Base-by-base conservation (phyloP, 2,329 filamentous ascomycete genomes). In the Microdochium nivale region DNA sequence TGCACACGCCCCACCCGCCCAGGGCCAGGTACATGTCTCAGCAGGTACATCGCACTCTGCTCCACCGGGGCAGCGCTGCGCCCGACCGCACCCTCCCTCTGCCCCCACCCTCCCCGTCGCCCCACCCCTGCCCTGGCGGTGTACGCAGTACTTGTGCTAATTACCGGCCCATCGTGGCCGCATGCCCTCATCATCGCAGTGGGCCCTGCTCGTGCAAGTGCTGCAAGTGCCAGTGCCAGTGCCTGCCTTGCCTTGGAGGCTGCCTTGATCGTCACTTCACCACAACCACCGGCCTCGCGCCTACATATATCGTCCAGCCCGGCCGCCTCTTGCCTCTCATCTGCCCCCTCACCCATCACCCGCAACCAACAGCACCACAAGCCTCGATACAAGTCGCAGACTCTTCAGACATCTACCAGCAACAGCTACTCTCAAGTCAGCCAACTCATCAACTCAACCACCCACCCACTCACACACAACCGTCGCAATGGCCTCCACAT, bases 401-500 rank as follows among this genome's bases (percentile, higher is more conserved):
- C 23, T 4, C 40, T 23, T 23, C 40, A 9, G 19, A 5, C 40
- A 23, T 19, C 40, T 7, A 23, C 21, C 40, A 16, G 2, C 32
- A 49, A 47, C 49, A 47, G 47, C 37, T 7, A 47, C 37, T n/a
- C 48, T 50, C 25, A 25, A 25, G 35, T 19, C 16, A 8, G 25
- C 10, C 35, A 40, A 19, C 30, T 23, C 11, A 51, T 44, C 35
- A 44, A 46, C 14, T 7, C 25, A 21, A 13, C 7, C 11, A 25
- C n/a, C 46, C 25, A 49, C 47, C 54, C 52, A 43, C 46, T 49
- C 25, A 51, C 21, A 56, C 50, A 56, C 50, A 54, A 60, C 55
- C 55, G 56, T 58, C 58, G 60, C 55, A 58, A 59, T 65, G 62
- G 62, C 62, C 58, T 55, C 55, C 56, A 52, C 56, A 50, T 58